Percentiles rank a stretch among this genome's conserved stretches.
These are phyloP conservation scores for Dictyostelium purpureum DNA, from an alignment of 78 protist genomes.

Conservation along the genomic window DNA sequence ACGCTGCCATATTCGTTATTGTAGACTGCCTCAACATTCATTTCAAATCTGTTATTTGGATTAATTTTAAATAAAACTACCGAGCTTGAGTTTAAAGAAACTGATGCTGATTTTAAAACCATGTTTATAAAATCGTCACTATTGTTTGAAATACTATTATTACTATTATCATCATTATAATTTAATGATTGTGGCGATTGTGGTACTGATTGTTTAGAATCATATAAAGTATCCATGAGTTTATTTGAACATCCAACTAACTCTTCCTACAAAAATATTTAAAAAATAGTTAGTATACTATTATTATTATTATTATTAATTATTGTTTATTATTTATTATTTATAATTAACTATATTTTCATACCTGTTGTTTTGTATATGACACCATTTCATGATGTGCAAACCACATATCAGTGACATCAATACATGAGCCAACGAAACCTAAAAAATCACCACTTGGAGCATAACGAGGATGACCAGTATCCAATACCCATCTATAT, in stretches of 20 bases:
- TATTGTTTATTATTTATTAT: neutral
- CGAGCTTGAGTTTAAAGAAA: neutral
- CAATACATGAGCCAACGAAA: constrained; percentile 51
- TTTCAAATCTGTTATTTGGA: constrained; percentile 7
- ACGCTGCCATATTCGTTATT: neutral
- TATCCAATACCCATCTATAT: constrained; percentile 47
- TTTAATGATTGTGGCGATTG: neutral
- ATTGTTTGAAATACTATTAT: neutral
- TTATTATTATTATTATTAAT: neutral
- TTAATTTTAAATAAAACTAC: constrained; percentile 9
- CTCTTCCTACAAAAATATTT: neutral
- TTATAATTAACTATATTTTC: neutral
- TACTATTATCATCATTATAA: neutral
- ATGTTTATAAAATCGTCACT: neutral
- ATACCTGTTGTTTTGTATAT: constrained; percentile 15
- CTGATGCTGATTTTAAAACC: neutral
- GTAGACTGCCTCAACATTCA: neutral
- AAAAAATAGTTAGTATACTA: neutral
- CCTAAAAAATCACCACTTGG: constrained; percentile 17
- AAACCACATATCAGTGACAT: constrained; percentile 59
- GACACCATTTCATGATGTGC: constrained; percentile 38
- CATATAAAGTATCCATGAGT: neutral
- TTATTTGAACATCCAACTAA: neutral
- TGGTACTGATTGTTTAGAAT: neutral
- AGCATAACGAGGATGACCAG: constrained; percentile 21